Evolutionary conservation across 441 rosid genomes (phyloP), one percentile per base, ranked within the genome.

Genomic region (Syzygium malaccense): DNA sequence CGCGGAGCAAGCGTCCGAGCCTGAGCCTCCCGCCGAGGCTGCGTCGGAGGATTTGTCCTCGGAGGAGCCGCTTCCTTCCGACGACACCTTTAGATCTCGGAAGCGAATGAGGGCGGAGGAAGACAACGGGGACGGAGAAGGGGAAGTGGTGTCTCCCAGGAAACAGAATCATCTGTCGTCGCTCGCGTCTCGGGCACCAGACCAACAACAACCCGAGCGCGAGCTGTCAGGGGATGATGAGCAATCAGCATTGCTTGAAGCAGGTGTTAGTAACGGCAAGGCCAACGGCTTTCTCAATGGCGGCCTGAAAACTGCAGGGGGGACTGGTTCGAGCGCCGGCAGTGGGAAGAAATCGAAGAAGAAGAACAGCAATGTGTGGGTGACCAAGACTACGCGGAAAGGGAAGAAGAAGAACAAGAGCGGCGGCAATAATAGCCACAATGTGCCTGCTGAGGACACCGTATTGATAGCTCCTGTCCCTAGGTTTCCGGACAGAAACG

Each of bases 361-460:
- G 94, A 96, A 95, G 94, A 93, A 91, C 88, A 96, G 95, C 89
- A 95, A 95, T 53, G 96, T 96, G 8, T 97, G 99, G 99, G 95
- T 94, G 68, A 94, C 99, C 4, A 95, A 93, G 91, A 94, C 98
- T 30, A 94, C 98, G 11, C 94, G 99, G 2, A 98, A 97, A 86
- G 99, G 99, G 33, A 98, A 96, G 93, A 98, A 98, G 95, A 98
- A 96, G 93, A 91, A 91, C 45, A 97, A 98, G 91, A 89, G 92
- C 84, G 95, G 64, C 11, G 66, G 87, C 66, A 33, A 92, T 58
- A 90, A 45, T 75, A 93, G 91, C 56, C 96, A 94, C 87, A 96
- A 89, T 51, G 85, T 93, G 4, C 93, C 96, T 8, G 91, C 94
- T 1, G 98, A 95, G 87, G 99, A 98, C 49, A 93, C 92, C 7